Conservation (phyloP, 75 land plant genomes). For the Pseudotsuga menziesii region DNA sequence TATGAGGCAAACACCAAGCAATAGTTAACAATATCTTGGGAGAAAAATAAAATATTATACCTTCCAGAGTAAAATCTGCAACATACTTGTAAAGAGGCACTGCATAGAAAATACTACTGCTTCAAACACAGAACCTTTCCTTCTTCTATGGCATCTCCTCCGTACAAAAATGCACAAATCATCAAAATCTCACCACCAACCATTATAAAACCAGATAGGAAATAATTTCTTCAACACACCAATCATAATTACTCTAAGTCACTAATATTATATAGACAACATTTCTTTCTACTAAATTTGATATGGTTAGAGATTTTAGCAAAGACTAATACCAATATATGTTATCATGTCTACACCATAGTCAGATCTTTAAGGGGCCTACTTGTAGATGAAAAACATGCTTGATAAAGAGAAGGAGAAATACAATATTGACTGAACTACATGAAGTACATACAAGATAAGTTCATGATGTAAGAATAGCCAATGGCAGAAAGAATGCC, state of each 20-base stretch:
- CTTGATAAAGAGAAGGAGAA: not conserved
- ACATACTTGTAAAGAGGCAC: constrained; percentile 91
- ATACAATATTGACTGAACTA: not conserved
- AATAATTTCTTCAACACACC: not conserved
- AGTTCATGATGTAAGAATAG: not conserved
- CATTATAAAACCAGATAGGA: not conserved
- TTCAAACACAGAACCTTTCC: constrained; percentile 89
- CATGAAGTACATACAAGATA: not conserved
- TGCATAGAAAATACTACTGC: constrained; percentile 92
- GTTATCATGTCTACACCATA: not conserved
- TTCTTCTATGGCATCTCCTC: constrained; percentile 80
- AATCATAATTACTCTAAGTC: not conserved
- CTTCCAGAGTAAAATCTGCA: not conserved
- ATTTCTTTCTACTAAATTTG: not conserved
- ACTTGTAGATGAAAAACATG: not conserved
- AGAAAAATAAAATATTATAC: not conserved
- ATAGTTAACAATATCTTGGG: not conserved
- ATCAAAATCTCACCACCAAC: constrained; percentile 16
- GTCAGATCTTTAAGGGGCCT: not conserved
- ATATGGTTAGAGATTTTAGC: not conserved
- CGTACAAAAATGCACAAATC: constrained; percentile 94
- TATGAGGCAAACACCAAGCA: no score
- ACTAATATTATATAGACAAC: not conserved
- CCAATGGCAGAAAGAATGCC: no score
- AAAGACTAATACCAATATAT: not conserved